Conservation (phyloP, 768 basidiomycete genomes). For the Auriscalpium orientale region DNA sequence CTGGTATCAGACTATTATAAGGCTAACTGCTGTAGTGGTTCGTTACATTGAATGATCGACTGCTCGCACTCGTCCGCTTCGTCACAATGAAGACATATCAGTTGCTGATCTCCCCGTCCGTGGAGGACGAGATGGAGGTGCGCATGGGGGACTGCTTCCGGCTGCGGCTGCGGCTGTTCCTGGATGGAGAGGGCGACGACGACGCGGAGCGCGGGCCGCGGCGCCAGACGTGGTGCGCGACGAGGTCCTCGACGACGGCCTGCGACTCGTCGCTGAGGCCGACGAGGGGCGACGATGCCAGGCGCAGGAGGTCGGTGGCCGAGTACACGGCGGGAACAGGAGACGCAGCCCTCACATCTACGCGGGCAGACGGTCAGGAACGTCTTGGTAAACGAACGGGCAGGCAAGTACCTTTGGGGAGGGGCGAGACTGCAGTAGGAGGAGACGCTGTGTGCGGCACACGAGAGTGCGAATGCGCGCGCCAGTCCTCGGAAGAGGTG, state of each 20-base stretch:
- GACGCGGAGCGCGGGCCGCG: slow-evolving; percentile 1
- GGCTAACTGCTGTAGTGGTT: too few species aligned
- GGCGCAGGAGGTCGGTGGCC: slow-evolving; percentile 6
- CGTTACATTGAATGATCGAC: too few species aligned
- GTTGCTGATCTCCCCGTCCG: too few species aligned
- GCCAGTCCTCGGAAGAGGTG: not conserved
- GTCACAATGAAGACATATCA: too few species aligned
- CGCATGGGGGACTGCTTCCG: too few species aligned
- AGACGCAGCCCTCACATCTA: not conserved
- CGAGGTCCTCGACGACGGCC: slow-evolving; percentile 7
- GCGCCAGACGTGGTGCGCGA: slow-evolving; percentile 15
- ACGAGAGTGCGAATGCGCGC: not conserved
- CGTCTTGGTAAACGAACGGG: not conserved
- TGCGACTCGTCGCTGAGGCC: slow-evolving; percentile 7
- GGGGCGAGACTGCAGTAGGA: not conserved
- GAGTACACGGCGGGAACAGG: slow-evolving; percentile 2
- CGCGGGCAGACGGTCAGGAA: not conserved
- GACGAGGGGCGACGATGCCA: slow-evolving; percentile 12
- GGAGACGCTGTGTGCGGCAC: not conserved
- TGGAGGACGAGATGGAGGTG: too few species aligned
- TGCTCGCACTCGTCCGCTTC: too few species aligned
- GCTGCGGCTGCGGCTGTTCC: too few species aligned
- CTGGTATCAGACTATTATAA: too few species aligned
- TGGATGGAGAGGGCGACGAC: too few species aligned
- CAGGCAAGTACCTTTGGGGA: not conserved